Conservation (phyloP, 768 basidiomycete species). For the Myochromella boudieri region DNA sequence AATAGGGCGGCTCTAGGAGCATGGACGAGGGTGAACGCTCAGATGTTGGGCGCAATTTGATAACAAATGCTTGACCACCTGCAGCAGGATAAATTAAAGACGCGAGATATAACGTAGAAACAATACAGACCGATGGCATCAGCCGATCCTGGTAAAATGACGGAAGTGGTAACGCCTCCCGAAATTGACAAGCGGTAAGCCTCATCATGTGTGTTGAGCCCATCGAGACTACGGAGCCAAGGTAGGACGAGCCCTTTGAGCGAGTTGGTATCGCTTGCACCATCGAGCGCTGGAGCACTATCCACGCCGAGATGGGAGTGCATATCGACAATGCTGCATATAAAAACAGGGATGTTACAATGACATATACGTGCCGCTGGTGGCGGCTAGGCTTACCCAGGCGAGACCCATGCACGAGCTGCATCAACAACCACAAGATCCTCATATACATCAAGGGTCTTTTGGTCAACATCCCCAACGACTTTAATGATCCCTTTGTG, state of each 20-base stretch:
- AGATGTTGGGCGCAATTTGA: conserved; percentile 73
- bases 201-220: conserved; percentile 78
- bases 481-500: conserved; percentile 67
- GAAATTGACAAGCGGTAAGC: conserved; percentile 68
- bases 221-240: conserved; percentile 77
- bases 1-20: conserved; percentile 74
- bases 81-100: conserved; percentile 5
- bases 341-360: too few species aligned
- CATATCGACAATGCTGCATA: conserved; percentile 49
- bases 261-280: conserved; percentile 58
- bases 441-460: conserved; percentile 27
- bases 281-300: conserved; percentile 50
- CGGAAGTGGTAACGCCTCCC: conserved; percentile 78
- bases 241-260: conserved; percentile 43
- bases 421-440: conserved; percentile 54
- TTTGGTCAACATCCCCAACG: conserved; percentile 46
- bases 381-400: conserved; percentile 58
- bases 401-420: conserved; percentile 74
- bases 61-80: conserved; percentile 76
- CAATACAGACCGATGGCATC: conserved; percentile 54
- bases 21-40: conserved; percentile 73
- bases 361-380: too few species aligned
- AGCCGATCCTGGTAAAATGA: conserved; percentile 74
- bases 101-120: not conserved
- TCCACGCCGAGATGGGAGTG: conserved; percentile 68